Conservation (phyloP, 169 alveolate genomes). For the Plasmodium cynomolgi region DNA sequence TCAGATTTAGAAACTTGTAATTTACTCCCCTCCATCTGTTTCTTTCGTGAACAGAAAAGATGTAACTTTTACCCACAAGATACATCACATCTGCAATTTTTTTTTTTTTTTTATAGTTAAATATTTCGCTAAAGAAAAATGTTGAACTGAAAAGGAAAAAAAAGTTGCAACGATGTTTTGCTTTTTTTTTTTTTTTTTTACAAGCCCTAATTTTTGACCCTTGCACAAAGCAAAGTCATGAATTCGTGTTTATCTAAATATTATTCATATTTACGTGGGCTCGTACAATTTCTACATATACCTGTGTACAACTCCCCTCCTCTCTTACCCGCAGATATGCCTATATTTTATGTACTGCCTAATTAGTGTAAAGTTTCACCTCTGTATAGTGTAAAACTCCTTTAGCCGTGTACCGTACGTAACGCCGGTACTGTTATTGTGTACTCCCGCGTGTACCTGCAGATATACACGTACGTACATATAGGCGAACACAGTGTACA, state of each 20-base stretch:
- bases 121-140: neutral
- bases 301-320: neutral
- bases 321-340: neutral
- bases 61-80: conserved; percentile 16
- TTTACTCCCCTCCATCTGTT: conserved; percentile 6
- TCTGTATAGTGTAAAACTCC: neutral
- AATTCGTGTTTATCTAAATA: neutral
- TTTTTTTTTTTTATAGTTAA: conserved; percentile 3
- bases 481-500: neutral
- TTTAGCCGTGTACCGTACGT: neutral
- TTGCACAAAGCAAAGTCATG: neutral
- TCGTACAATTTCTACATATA: neutral
- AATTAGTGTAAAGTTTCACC: neutral
- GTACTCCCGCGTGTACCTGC: neutral
- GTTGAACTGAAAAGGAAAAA: neutral
- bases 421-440: neutral
- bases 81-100: conserved; percentile 7
- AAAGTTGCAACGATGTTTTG: conserved; percentile 16
- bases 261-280: neutral
- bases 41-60: conserved; percentile 15
- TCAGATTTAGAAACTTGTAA: conserved; percentile 6
- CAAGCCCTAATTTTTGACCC: neutral
- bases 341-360: neutral
- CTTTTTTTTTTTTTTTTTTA: conserved; percentile 11
- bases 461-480: neutral